A percentile compares a stretch with the other conserved stretches of the same genome.
phyloP scores from a whole-genome alignment of 192 early-diverging fungal genomes.

The Coemansia sp. region DNA sequence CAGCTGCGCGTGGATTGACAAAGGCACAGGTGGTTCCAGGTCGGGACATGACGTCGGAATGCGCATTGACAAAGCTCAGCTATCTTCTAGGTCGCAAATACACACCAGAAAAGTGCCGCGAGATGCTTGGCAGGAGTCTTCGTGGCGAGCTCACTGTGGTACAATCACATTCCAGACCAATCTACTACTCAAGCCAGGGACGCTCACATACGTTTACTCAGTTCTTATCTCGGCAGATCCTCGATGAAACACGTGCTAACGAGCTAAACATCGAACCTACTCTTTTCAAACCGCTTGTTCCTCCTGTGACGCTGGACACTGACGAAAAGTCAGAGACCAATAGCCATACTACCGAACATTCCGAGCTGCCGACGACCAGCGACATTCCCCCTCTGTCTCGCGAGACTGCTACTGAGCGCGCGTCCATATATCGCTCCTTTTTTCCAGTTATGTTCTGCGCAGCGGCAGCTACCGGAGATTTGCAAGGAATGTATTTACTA shows the following conservation, averaged over 20 bases:
- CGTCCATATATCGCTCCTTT: conserved; percentile 72
- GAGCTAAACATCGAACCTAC: conserved; percentile 41
- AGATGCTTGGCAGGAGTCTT: conserved; percentile 79
- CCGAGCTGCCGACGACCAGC: neutral
- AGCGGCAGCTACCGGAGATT: conserved; percentile 80
- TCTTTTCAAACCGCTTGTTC: conserved; percentile 2
- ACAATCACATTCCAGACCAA: conserved; percentile 44
- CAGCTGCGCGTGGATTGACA: conserved; percentile 83
- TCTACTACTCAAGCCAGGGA: conserved; percentile 40
- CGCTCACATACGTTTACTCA: conserved; percentile 48
- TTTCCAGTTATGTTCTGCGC: conserved; percentile 85
- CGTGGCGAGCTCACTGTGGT: conserved; percentile 87
- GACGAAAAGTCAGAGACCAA: neutral
- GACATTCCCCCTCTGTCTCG: conserved; percentile 24
- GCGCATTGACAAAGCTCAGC: conserved; percentile 92
- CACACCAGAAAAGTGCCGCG: conserved; percentile 69
- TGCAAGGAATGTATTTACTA: conserved; percentile 73
- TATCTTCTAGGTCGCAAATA: conserved; percentile 80
- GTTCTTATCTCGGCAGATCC: conserved; percentile 54
- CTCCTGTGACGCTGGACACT: neutral
- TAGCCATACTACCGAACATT: neutral
- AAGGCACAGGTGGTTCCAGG: conserved; percentile 82
- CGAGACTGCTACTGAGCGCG: conserved; percentile 58
- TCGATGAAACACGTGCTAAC: conserved; percentile 45
- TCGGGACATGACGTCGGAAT: conserved; percentile 95